Evolutionary conservation across 148 eudicot genomes (phyloP).

Genomic region (Cornus florida): DNA sequence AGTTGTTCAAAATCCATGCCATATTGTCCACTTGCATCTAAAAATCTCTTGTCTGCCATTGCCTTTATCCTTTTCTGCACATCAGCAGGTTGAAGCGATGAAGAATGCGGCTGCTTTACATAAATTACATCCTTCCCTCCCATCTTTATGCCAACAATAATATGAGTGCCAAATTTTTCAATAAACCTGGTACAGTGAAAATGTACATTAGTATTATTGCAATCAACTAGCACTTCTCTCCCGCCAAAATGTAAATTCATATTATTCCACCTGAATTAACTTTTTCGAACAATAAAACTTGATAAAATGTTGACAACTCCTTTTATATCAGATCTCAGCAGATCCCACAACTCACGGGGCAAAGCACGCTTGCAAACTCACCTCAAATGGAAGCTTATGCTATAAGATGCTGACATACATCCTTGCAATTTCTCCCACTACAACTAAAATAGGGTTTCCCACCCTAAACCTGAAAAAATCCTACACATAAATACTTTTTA

Average conservation of each 20-base stretch:
- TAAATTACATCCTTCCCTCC: constrained; percentile 98
- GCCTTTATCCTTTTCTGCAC: constrained; percentile 83
- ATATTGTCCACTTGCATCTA: constrained; percentile 55
- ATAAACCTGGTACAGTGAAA: constrained; percentile 66
- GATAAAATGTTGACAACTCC: background rate
- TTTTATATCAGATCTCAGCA: background rate
- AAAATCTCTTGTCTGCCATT: constrained; percentile 86
- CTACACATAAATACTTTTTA: too few relatives aligned
- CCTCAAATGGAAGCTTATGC: too few relatives aligned
- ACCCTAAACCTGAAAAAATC: too few relatives aligned
- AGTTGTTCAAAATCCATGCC: constrained; percentile 47
- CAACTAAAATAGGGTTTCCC: too few relatives aligned
- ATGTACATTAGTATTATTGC: background rate
- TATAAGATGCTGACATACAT: too few relatives aligned
- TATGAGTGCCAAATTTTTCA: constrained; percentile 87
- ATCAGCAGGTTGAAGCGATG: constrained; percentile 85
- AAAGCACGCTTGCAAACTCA: background rate
- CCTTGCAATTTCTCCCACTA: too few relatives aligned
- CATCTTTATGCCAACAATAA: constrained; percentile 93
- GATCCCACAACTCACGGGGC: background rate
- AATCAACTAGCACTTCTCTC: background rate
- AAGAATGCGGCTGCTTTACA: constrained; percentile 85
- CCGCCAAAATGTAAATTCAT: background rate
- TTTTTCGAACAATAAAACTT: background rate
- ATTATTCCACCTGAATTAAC: too few relatives aligned